Evolutionary conservation across 1,139 yeast genomes (phyloP), one percentile per base, ranked within the genome.

Genomic region (Taphrina betulina): DNA sequence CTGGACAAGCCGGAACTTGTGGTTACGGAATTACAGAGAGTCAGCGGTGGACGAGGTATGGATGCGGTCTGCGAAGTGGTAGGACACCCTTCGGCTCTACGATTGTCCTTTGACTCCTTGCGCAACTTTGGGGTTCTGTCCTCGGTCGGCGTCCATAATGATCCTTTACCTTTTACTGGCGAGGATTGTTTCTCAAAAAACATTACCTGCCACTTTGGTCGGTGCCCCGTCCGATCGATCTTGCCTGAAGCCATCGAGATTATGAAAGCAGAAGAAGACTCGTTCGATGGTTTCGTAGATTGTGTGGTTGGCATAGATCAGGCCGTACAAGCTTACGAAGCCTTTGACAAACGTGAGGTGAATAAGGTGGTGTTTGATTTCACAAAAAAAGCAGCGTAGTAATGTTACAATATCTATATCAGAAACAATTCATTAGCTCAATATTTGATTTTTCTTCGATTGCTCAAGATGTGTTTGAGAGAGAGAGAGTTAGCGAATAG

Each of bases 141-240:
- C 7, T 78, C 82, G 0, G 73, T 81, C 23, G 86, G 85, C 1
- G 81, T 81, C 75, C 82, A 81, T 28, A 84, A 80, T 61, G 83
- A 75, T 2, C 74, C 73, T 1, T 67, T 81, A 23, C 85, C 85
- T 1, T 78, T 81, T 64, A 71, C 72, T 55, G 85, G 82, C 0
- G 69, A 80, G 42, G 82, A 81, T 57, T 78, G 82, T 57, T 81
- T 81, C 63, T 66, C 75, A 64, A 81, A 81, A 64, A 79, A 81
- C 60, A 69, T 80, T 56, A 78, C 79, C 17, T 65, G 81, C 43
- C 80, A 82, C 40, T 81, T 81, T 67, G 86, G 86, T 2, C 69
- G 86, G 63, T 81, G 85, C 65, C 85, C 82, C 55, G 80, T 80
- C 1, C 75, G 82, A 73, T 72, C 83, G 1, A 70, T 80, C 51